Evolutionary conservation across 2,329 filamentous ascomycete species (phyloP).

Genomic region (Aureobasidium lini): DNA sequence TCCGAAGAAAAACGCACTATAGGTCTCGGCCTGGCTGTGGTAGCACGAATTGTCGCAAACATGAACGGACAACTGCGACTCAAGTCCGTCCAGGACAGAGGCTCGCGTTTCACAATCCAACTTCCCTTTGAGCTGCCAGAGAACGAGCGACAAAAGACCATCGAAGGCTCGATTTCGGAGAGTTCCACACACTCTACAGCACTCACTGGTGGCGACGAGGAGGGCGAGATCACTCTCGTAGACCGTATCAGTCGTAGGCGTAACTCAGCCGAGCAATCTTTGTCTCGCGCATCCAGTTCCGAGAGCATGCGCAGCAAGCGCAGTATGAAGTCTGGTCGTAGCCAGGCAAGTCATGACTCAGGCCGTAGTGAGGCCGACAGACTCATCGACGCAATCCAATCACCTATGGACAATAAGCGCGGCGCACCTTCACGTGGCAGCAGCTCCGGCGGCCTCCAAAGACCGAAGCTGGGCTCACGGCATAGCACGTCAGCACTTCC

Average conservation of each 20-base stretch:
- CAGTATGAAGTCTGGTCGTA: slow-evolving; percentile 37
- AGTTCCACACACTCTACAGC: slow-evolving; percentile 10
- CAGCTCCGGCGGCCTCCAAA: slow-evolving; percentile 6
- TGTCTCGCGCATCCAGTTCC: slow-evolving; percentile 30
- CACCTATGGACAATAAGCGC: slow-evolving; percentile 33
- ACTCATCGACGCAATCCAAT: slow-evolving; percentile 64
- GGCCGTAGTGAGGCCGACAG: slow-evolving; percentile 55
- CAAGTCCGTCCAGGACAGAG: slow-evolving; percentile 74
- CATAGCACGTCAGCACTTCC: slow-evolving; percentile 20
- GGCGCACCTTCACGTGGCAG: slow-evolving; percentile 19
- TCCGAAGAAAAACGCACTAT: slow-evolving; percentile 45
- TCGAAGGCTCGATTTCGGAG: slow-evolving; percentile 9
- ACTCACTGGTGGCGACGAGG: slow-evolving; percentile 22
- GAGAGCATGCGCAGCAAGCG: slow-evolving; percentile 45
- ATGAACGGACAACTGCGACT: slow-evolving; percentile 83
- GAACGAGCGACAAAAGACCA: slow-evolving; percentile 19
- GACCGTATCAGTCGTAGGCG: neutral
- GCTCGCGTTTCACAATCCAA: slow-evolving; percentile 74
- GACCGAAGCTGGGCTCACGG: slow-evolving; percentile 23
- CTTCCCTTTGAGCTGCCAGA: slow-evolving; percentile 64
- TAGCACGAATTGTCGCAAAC: slow-evolving; percentile 78
- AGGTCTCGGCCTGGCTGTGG: slow-evolving; percentile 77
- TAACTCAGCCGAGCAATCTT: slow-evolving; percentile 9
- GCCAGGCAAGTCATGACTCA: slow-evolving; percentile 25
- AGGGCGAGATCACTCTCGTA: slow-evolving; percentile 13